Evolutionary conservation across 257 asterid genomes (phyloP), one percentile per base, ranked within the genome.

Genomic region (Eucommia ulmoides): DNA sequence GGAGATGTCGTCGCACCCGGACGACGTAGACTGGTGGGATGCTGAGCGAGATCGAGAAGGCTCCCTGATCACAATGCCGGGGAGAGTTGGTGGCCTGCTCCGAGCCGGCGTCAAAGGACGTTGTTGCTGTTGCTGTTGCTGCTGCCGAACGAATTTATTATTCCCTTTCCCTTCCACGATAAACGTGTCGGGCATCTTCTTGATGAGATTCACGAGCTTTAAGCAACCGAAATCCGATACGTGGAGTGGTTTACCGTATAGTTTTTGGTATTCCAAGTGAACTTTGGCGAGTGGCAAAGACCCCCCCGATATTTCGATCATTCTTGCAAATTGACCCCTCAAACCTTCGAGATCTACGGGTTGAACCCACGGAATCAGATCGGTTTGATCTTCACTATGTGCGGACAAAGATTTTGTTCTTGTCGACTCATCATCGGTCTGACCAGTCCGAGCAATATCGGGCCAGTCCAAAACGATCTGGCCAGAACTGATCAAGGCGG

Each of bases 391-490:
- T n/a, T n/a, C n/a, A n/a, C n/a, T n/a, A n/a, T n/a, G n/a, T n/a
- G n/a, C n/a, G n/a, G n/a, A n/a, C n/a, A n/a, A n/a, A n/a, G n/a
- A n/a, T n/a, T n/a, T n/a, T n/a, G n/a, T n/a, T n/a, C n/a, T n/a
- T n/a, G n/a, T n/a, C n/a, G n/a, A n/a, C n/a, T n/a, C n/a, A n/a
- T n/a, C n/a, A n/a, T n/a, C n/a, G n/a, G n/a, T n/a, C n/a, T n/a
- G n/a, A n/a, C n/a, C n/a, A n/a, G n/a, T n/a, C n/a, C 97, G 97
- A 60, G 77, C 97, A 41, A 87, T 66, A 38, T 82, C 77, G 22
- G 67, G 71, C 99, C 99, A 91, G 69, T 87, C 95, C 97, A 94
- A 91, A 19, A 91, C 82, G 25, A 79, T 83, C 59, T 81, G 74
- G 22, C 99, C 97, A 0, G 99, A 95, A 63, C 71, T 87, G 59